Conservation (phyloP, 2,329 filamentous ascomycete species). For the Cladosporium sp. region DNA sequence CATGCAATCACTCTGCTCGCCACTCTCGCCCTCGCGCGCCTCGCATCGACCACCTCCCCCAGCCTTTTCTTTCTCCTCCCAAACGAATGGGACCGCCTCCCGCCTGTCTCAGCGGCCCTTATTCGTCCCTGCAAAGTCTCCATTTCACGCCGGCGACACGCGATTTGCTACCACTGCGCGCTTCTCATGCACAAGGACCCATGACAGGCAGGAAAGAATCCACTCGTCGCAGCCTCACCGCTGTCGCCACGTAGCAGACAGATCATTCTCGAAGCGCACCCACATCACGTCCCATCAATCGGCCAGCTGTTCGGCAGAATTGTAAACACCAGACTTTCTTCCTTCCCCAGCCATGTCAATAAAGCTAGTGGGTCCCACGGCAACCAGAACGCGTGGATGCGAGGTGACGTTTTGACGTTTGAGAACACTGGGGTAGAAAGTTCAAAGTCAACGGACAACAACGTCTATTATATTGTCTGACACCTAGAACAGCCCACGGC, state of each 20-base stretch:
- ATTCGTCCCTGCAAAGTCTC: slow-evolving; percentile 6
- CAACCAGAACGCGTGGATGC: slow-evolving; percentile 11
- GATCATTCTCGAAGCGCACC: neutral
- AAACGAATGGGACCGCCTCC: slow-evolving; percentile 11
- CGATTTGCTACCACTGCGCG: slow-evolving; percentile 15
- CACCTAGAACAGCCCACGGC: neutral
- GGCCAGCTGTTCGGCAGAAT: neutral
- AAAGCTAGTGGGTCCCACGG: slow-evolving; percentile 15
- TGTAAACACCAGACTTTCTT: slow-evolving; percentile 2
- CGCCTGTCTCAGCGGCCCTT: slow-evolving; percentile 8
- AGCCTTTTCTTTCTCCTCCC: neutral
- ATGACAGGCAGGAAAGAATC: neutral
- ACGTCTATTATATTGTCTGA: neutral
- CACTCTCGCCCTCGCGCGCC: slow-evolving; percentile 2
- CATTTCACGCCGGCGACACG: slow-evolving; percentile 2
- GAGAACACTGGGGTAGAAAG: neutral
- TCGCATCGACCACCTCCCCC: slow-evolving; percentile 5
- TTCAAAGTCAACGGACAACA: neutral
- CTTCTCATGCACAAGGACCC: slow-evolving; percentile 11
- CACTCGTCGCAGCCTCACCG: slow-evolving; percentile 15
- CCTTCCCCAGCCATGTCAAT: slow-evolving; percentile 3
- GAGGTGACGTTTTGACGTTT: slow-evolving; percentile 8
- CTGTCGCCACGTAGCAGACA: slow-evolving; percentile 7
- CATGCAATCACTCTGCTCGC: neutral
- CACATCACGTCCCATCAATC: neutral